Evolutionary conservation across 805 yeast species (phyloP), one percentile per base, ranked within the genome.

Genomic region (Candida chauliodis): DNA sequence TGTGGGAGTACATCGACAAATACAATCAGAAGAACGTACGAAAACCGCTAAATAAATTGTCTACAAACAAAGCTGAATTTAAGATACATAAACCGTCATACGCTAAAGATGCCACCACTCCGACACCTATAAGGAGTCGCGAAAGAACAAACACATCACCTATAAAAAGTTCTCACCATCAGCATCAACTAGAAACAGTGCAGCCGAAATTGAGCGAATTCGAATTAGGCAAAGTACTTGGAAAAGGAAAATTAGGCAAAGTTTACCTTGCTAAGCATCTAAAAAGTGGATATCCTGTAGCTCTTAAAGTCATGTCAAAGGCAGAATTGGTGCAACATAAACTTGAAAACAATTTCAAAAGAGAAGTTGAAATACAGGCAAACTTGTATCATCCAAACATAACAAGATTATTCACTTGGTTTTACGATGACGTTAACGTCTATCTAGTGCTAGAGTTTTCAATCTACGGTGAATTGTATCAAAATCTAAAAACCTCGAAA

Each of bases 281-380:
- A 47, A 52, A 63, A 24, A 74, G 87, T 0, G 95, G 95, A 1
- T 85, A 77, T 54, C 71, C 91, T 1, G 86, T 95, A 57, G 99
- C 99, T 1, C 63, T 91, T 51, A 91, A 93, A 56, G 93, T 83
- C 3, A 87, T 93, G 96, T 79, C 81, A 42, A 91, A 89, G 60
- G 69, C 71, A 38, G 97, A 90, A 46, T 69, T 91, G 38, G 71
- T 77, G 36, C 79, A 78, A 20, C 78, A 81, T 52, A 84, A 84
- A 42, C 82, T 88, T 11, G 95, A 88, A 53, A 80, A 78, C 51
- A 96, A 91, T 54, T 82, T 91, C 52, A 74, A 90, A 40, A 73
- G 97, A 45, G 98, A 93, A 56, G 85, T 91, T 17, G 96, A 90
- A 55, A 88, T 91, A 38, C 98, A 93, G 53, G 75, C 90, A 2